phyloP scores from a whole-genome alignment of 2,329 filamentous ascomycete genomes.

The Aspergillus viridinutans region DNA sequence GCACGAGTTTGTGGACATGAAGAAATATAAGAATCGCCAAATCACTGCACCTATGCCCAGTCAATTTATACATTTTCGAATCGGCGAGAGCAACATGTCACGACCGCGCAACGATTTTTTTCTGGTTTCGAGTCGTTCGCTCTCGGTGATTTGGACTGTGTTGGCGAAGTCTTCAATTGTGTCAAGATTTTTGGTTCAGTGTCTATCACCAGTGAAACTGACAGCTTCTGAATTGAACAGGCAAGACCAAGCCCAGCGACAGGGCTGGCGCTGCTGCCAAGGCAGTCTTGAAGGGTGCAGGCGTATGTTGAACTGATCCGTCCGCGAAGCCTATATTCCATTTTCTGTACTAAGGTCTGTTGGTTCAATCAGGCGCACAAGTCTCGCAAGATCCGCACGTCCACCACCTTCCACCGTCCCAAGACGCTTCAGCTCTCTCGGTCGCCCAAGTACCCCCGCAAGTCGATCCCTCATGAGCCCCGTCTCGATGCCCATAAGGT shows the following conservation, averaged over 20 bases:
- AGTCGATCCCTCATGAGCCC: slow-evolving; percentile 82
- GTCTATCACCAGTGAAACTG: slow-evolving; percentile 7
- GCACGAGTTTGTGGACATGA: slow-evolving; percentile 18
- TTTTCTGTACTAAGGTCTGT: slow-evolving; percentile 13
- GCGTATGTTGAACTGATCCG: slow-evolving; percentile 60
- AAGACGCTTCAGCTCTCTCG: slow-evolving; percentile 93
- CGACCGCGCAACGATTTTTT: neutral
- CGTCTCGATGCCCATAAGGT: slow-evolving; percentile 97
- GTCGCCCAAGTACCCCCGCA: slow-evolving; percentile 92
- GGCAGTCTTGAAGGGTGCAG: slow-evolving; percentile 93
- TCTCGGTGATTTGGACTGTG: neutral
- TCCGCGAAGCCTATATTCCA: neutral
- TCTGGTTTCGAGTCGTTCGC: neutral
- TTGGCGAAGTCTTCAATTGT: neutral
- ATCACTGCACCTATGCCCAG: neutral
- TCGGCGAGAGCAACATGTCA: neutral
- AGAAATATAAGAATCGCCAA: neutral
- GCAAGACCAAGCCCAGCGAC: slow-evolving; percentile 57
- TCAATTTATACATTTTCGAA: neutral
- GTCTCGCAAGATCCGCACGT: slow-evolving; percentile 86
- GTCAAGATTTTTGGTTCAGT: neutral
- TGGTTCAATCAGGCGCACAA: slow-evolving; percentile 63
- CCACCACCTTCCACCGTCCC: slow-evolving; percentile 93
- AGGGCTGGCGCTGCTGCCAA: slow-evolving; percentile 93
- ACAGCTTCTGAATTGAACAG: slow-evolving; percentile 22